Conservation (phyloP, 768 basidiomycete species). For the Sistotremastrum niveocremeum region DNA sequence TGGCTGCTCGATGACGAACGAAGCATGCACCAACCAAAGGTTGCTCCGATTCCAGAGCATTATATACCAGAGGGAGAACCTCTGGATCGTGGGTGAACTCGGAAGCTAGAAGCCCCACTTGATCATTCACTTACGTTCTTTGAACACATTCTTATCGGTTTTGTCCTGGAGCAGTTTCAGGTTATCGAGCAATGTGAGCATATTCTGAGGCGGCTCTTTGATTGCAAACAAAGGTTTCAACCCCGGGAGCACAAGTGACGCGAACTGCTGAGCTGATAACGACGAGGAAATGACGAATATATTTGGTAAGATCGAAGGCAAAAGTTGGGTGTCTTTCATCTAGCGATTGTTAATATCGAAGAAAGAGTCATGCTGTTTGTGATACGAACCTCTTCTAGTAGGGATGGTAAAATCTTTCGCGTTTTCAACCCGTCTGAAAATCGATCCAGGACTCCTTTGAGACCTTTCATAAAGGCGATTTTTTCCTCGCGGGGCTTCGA, state of each 20-base stretch:
- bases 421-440: conserved; percentile 81
- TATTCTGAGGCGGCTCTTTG: conserved; percentile 95
- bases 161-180: conserved; percentile 78
- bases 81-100: conserved; percentile 31
- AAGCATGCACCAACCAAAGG: conserved; percentile 17
- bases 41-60: conserved; percentile 93
- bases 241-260: conserved; percentile 65
- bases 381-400: conserved; percentile 77
- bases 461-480: conserved; percentile 88
- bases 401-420: conserved; percentile 81
- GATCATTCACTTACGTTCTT: conserved; percentile 56
- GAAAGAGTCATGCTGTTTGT: neutral
- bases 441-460: conserved; percentile 62
- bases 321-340: conserved; percentile 89
- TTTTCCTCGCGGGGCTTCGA: conserved; percentile 93
- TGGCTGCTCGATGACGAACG: neutral
- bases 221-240: conserved; percentile 81
- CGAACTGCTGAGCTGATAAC: conserved; percentile 71
- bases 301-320: conserved; percentile 94
- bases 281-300: conserved; percentile 80
- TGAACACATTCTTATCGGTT: conserved; percentile 73
- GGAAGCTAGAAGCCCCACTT: neutral
- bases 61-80: conserved; percentile 92
- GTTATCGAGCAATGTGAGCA: conserved; percentile 88
- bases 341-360: conserved; percentile 14